Evolutionary conservation across 306 rosid genomes (phyloP).

Genomic region (Citrullus mucosospermus): DNA sequence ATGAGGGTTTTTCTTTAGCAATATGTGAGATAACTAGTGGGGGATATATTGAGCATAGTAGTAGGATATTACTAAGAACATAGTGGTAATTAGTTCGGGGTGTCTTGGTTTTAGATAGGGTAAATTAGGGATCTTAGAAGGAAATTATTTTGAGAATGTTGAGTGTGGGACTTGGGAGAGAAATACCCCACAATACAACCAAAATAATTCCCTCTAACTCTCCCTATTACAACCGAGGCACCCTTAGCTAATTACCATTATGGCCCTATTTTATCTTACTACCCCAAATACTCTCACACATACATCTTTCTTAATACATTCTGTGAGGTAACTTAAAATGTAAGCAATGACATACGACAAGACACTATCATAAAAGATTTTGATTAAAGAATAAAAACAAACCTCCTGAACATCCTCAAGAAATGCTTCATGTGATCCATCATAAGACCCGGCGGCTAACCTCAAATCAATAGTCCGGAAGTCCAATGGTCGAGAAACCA

Average conservation of each 20-base stretch:
- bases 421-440: constrained; percentile 79
- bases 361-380: not conserved
- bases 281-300: not conserved
- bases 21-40: too few relatives aligned
- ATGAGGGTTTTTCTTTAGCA: not conserved
- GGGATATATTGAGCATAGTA: too few relatives aligned
- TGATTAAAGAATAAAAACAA: constrained; percentile 15
- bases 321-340: not conserved
- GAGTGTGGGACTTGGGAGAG: not conserved
- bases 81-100: not conserved
- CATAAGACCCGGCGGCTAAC: constrained; percentile 83
- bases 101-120: not conserved
- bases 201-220: not conserved
- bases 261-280: not conserved
- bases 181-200: not conserved
- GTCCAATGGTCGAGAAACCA: constrained; percentile 93
- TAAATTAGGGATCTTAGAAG: not conserved
- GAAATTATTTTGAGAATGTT: not conserved
- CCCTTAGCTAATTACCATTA: not conserved
- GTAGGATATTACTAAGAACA: too few relatives aligned
- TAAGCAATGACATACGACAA: not conserved
- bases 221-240: not conserved
- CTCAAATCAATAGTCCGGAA: constrained; percentile 91
- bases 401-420: constrained; percentile 94
- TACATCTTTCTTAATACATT: not conserved